Base-by-base conservation (phyloP, 2,329 filamentous ascomycete genomes). In the Diplocarpon mali region DNA sequence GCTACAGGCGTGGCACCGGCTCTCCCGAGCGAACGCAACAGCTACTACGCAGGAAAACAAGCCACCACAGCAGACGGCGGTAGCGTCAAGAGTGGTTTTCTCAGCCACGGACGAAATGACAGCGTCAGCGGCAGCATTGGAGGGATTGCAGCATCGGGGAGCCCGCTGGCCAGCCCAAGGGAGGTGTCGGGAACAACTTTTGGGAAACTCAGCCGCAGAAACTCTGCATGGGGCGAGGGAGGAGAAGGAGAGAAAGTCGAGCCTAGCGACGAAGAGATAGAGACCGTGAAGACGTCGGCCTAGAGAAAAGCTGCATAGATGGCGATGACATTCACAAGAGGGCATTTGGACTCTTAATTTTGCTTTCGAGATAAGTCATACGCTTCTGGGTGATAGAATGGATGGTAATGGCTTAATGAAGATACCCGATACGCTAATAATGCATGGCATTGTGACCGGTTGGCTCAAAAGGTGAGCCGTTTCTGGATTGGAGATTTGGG, bases 51-150 rank as follows among this genome's bases (percentile, higher is more conserved):
- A 24, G 77, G 78, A 9, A 62, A 60, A 43, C 64, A 68, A 48
- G 64, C 65, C 35, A 63, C 70, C 40, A 60, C 62, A 38, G 77
- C 73, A 5, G 86, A 94, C 53, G 84, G 76, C 1, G 78, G 80
- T 9, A 94, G 87, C 58, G 69, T 93, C 27, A 75, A 85, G 43
- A 94, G 86, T 61, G 86, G 85, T 0, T 66, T 83, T 1, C 62
- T 85, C 2, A 84, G 85, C 0, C 89, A 95, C 62, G 78, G 76
- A 2, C 75, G 86, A 50, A 82, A 85, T 40, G 87, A 94, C 61
- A 94, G 88, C 64, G 77, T 90, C 44, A 83, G 72, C 49, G 83
- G 85, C 20, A 90, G 84, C 62, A 80, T 88, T 51, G 76, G 72
- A 6, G 75, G 73, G 8, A 59, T 73, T n/a, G 61, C 63, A 24